Evolutionary conservation across 768 basidiomycete species (phyloP).

Genomic region (Guyanaporus albipodus): DNA sequence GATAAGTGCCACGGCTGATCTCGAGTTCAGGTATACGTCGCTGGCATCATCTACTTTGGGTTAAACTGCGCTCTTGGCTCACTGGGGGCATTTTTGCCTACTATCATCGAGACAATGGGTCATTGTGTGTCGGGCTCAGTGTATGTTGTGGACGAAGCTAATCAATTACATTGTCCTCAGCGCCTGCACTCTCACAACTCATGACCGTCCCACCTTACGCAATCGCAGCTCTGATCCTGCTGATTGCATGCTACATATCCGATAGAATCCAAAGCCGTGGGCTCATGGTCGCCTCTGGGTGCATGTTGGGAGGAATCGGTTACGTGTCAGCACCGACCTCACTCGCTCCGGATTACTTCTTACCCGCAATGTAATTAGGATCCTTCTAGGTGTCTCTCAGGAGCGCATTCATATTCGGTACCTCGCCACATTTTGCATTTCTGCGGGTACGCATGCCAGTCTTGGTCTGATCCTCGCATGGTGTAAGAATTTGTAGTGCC

Average conservation of each 20-base stretch:
- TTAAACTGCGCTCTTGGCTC: constrained; percentile 47
- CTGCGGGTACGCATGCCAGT: constrained; percentile 44
- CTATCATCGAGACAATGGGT: constrained; percentile 50
- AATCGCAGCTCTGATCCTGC: constrained; percentile 36
- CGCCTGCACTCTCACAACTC: constrained; percentile 43
- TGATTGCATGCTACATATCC: constrained; percentile 37
- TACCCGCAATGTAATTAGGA: constrained; percentile 4
- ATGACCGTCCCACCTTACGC: constrained; percentile 56
- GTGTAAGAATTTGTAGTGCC: constrained; percentile 33
- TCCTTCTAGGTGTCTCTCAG: constrained; percentile 34
- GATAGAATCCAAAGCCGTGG: constrained; percentile 45
- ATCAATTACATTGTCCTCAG: constrained; percentile 22
- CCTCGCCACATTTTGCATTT: constrained; percentile 44
- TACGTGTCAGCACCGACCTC: constrained; percentile 34
- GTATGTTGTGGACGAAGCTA: not conserved
- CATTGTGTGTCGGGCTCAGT: constrained; percentile 32
- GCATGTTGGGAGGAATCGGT: constrained; percentile 37
- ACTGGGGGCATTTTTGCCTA: constrained; percentile 51
- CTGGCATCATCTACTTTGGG: constrained; percentile 48
- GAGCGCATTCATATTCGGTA: constrained; percentile 38
- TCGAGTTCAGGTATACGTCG: constrained; percentile 36
- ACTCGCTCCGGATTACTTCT: not conserved
- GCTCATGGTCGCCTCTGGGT: constrained; percentile 27
- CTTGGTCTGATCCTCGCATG: constrained; percentile 46
- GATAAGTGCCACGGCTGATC: constrained; percentile 4